These are phyloP conservation scores for Ceratocystis alfenasii DNA, from an alignment of 2,329 filamentous ascomycete species.

Conservation along the genomic window DNA sequence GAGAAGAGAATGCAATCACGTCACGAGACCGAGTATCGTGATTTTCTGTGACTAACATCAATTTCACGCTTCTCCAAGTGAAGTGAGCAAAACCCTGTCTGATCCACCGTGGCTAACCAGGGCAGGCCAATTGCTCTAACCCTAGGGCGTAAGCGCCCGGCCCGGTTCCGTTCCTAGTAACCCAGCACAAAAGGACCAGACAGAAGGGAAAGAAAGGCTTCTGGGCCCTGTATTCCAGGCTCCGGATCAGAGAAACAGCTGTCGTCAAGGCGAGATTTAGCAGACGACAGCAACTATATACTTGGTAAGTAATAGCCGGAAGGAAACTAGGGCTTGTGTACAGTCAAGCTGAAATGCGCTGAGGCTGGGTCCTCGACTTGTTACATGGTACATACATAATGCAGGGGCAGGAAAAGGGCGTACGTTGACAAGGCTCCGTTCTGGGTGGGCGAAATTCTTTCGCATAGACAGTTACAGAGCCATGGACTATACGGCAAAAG, in stretches of 20 bases:
- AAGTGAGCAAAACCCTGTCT: not conserved
- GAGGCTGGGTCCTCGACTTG: not conserved
- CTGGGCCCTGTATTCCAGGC: not conserved
- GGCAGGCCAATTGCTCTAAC: not conserved
- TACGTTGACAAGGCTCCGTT: not conserved
- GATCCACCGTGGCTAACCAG: not conserved
- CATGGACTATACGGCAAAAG: not conserved
- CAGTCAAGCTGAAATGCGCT: not conserved
- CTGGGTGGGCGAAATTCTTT: not conserved
- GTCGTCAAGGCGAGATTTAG: too few species aligned
- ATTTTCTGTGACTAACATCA: constrained; percentile 8
- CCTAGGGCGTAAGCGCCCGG: not conserved
- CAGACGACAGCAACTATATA: too few species aligned
- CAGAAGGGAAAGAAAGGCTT: too few species aligned
- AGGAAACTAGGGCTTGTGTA: not conserved
- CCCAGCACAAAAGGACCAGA: not conserved
- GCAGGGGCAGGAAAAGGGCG: not conserved
- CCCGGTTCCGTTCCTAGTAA: not conserved
- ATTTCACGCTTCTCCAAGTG: not conserved
- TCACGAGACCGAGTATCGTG: not conserved
- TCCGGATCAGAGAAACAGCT: not conserved
- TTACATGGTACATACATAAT: not conserved
- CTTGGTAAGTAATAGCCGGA: too few species aligned
- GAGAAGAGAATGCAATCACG: not conserved
- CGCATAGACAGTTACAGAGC: too few species aligned